phyloP scores from a whole-genome alignment of 2,329 filamentous ascomycete species.

The Stachybotrys chartarum region DNA sequence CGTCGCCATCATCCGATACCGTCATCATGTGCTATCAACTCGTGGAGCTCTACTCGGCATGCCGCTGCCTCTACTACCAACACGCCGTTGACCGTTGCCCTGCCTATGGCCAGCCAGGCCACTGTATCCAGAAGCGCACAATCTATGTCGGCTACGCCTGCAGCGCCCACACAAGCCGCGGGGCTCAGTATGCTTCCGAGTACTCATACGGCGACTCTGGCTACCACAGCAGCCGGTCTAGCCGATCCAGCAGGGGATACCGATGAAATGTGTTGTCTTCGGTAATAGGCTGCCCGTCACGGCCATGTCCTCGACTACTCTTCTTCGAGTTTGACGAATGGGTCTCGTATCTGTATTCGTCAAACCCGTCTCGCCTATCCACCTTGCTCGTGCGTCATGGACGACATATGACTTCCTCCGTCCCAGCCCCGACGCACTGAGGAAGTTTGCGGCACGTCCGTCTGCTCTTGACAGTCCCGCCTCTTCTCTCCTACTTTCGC shows the following conservation, averaged over 20 bases:
- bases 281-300: conserved; percentile 35
- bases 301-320: conserved; percentile 31
- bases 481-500: conserved; percentile 6
- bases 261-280: conserved; percentile 49
- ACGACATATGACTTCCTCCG: conserved; percentile 30
- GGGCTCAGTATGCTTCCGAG: conserved; percentile 29
- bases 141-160: conserved; percentile 82
- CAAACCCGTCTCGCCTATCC: conserved; percentile 40
- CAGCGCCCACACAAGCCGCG: conserved; percentile 23
- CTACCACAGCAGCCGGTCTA: conserved; percentile 38
- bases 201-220: conserved; percentile 47
- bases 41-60: conserved; percentile 78
- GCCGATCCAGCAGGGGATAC: conserved; percentile 33
- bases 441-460: conserved; percentile 3
- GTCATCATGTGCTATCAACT: conserved; percentile 77
- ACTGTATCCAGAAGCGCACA: conserved; percentile 64
- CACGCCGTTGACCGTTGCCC: conserved; percentile 81
- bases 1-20: conserved; percentile 1
- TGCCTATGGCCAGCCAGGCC: conserved; percentile 65
- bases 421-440: conserved; percentile 15
- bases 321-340: conserved; percentile 38
- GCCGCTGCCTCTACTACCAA: conserved; percentile 80
- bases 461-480: neutral
- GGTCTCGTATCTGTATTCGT: conserved; percentile 41
- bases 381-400: conserved; percentile 39